Evolutionary conservation across 345 rosid species (phyloP).

Genomic region (Aethionema arabicum): DNA sequence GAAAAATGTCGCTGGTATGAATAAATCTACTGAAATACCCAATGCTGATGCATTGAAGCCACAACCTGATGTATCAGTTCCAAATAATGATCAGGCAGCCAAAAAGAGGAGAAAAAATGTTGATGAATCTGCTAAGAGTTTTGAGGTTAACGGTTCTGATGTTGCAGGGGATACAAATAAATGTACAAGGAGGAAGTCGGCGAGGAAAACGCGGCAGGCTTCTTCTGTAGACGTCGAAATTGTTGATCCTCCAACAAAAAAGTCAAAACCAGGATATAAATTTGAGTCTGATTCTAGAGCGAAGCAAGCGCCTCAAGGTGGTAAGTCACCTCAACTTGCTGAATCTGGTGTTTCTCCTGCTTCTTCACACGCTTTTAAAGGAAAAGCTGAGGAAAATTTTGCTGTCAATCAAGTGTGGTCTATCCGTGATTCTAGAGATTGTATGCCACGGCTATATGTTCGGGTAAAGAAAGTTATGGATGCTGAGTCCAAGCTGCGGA

Average conservation of each 20-base stretch:
- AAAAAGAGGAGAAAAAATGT: conserved; percentile 44
- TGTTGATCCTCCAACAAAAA: conserved; percentile 42
- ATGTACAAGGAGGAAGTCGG: conserved; percentile 44
- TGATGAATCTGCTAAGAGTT: conserved; percentile 41
- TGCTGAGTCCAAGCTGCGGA: conserved; percentile 53
- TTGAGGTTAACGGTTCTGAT: conserved; percentile 37
- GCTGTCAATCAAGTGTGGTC: conserved; percentile 79
- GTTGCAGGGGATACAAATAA: conserved; percentile 30
- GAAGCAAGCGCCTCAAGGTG: conserved; percentile 26
- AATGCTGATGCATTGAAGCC: conserved; percentile 34
- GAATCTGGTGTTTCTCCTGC: conserved; percentile 33
- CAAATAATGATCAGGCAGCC: conserved; percentile 32
- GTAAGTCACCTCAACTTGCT: conserved; percentile 29
- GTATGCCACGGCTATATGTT: conserved; percentile 88
- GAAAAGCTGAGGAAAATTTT: conserved; percentile 41
- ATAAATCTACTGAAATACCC: conserved; percentile 36
- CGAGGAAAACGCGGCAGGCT: conserved; percentile 49
- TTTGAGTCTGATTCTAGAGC: conserved; percentile 15
- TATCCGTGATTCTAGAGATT: conserved; percentile 60
- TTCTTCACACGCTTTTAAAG: conserved; percentile 28
- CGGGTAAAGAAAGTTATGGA: conserved; percentile 49
- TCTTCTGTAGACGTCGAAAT: conserved; percentile 33
- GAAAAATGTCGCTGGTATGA: conserved; percentile 10
- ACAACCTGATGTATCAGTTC: conserved; percentile 32
- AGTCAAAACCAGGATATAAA: conserved; percentile 32